phyloP scores from a whole-genome alignment of 495 filamentous ascomycete species.

The Staphylotrichum longicolle region DNA sequence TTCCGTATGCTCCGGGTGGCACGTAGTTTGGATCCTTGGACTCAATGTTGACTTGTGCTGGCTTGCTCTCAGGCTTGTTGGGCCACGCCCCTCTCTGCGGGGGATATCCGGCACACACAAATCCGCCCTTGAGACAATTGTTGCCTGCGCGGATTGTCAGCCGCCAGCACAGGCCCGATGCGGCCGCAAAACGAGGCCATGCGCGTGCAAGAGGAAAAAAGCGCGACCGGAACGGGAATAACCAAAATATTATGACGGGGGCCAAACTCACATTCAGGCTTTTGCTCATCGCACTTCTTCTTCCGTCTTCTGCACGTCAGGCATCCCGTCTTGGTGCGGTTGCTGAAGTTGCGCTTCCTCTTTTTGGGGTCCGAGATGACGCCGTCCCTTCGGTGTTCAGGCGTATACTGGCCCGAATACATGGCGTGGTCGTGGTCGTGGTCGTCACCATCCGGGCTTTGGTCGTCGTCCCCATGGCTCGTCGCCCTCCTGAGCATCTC shows the following conservation, averaged over 20 bases:
- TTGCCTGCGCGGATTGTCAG: conserved; percentile 59
- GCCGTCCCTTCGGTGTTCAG: conserved; percentile 49
- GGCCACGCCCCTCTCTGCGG: conserved; percentile 69
- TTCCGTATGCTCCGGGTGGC: conserved; percentile 59
- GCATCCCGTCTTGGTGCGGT: conserved; percentile 95
- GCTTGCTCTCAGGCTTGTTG: conserved; percentile 55
- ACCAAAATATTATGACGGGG: conserved; percentile 7
- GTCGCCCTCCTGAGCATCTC: conserved; percentile 42
- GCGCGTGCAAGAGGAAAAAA: conserved; percentile 8
- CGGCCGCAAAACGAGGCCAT: conserved; percentile 23
- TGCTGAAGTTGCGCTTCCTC: conserved; percentile 88
- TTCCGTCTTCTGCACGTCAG: conserved; percentile 92
- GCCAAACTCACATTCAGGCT: conserved; percentile 76
- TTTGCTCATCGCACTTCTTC: conserved; percentile 97
- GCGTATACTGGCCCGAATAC: conserved; percentile 45
- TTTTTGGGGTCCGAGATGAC: conserved; percentile 67
- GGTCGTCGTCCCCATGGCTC: conserved; percentile 40
- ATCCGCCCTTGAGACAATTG: conserved; percentile 89
- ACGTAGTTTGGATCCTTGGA: conserved; percentile 70
- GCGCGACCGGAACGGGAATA: conserved; percentile 4
- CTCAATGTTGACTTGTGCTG: conserved; percentile 73
- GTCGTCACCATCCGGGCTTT: conserved; percentile 47
- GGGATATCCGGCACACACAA: conserved; percentile 88
- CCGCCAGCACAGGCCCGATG: conserved; percentile 13
- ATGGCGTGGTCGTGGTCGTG: conserved; percentile 33